Conservation (phyloP, 345 rosid species). For the Ceriops tagal region DNA sequence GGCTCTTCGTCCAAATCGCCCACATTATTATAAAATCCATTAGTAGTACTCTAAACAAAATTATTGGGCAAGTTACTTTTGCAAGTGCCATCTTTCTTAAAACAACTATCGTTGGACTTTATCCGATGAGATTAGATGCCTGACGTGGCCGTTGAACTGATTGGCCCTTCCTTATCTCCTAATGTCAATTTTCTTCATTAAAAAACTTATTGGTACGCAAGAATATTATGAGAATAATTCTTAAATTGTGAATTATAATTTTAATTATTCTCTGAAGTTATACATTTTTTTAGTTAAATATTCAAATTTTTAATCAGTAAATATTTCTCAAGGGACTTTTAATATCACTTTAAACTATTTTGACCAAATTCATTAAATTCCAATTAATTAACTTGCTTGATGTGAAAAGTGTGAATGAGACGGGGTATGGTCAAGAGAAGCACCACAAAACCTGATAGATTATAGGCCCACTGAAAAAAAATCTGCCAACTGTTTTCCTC, state of each 20-base stretch:
- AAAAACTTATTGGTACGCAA: no score
- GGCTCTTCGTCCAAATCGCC: no score
- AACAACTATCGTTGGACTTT: background rate
- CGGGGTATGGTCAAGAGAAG: constrained; percentile 18
- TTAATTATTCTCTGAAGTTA: no score
- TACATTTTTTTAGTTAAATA: background rate
- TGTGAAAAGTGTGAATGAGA: constrained; percentile 12
- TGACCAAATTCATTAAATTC: background rate
- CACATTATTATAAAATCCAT: no score
- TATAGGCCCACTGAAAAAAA: constrained; percentile 12
- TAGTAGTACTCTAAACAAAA: background rate
- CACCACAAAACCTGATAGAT: background rate
- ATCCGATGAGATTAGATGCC: background rate
- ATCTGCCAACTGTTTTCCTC: background rate
- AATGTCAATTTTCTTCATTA: background rate
- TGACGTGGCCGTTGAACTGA: constrained; percentile 26
- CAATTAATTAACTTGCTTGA: background rate
- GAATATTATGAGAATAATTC: no score
- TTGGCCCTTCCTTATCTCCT: constrained; percentile 25
- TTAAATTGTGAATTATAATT: no score
- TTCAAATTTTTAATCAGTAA: constrained; percentile 6
- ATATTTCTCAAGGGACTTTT: no score
- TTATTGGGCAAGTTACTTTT: background rate
- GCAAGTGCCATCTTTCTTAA: background rate
- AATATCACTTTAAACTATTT: background rate